Conservation (phyloP, 305 asterid species). For the Ajuga reptans region DNA sequence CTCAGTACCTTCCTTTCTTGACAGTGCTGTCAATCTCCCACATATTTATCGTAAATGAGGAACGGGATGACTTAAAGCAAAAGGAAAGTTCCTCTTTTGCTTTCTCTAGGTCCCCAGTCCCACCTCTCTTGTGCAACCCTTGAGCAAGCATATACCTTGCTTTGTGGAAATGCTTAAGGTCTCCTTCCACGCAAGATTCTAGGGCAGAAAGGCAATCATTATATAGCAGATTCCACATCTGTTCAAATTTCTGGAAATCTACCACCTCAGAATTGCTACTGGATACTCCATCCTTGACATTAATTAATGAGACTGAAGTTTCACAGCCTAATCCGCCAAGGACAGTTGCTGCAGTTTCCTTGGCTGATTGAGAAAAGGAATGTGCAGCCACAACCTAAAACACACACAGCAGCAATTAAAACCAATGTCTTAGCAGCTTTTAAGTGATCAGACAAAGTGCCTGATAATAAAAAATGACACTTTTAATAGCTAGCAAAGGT, state of each 20-base stretch:
- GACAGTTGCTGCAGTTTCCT: constrained; percentile 38
- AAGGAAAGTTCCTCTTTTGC: constrained; percentile 97
- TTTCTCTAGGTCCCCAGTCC: constrained; percentile 71
- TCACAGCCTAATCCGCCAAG: constrained; percentile 32
- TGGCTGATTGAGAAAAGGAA: constrained; percentile 59
- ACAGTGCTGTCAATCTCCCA: constrained; percentile 99
- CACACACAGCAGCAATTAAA: constrained; percentile 21
- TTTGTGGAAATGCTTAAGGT: constrained; percentile 95
- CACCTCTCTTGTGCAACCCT: constrained; percentile 77
- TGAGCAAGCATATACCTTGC: constrained; percentile 94
- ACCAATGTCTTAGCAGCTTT: constrained; percentile 17
- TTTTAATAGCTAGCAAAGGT: constrained; percentile 13
- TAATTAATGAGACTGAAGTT: constrained; percentile 39
- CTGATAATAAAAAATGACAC: constrained; percentile 13
- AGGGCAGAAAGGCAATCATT: constrained; percentile 88
- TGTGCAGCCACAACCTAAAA: constrained; percentile 71
- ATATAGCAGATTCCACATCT: constrained; percentile 76
- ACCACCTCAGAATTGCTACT: constrained; percentile 28
- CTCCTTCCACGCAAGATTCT: constrained; percentile 93
- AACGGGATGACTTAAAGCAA: constrained; percentile 93
- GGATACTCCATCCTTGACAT: constrained; percentile 35
- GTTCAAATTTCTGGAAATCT: constrained; percentile 38
- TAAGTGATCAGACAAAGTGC: constrained; percentile 13
- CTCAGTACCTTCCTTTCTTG: constrained; percentile 77
- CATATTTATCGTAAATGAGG: constrained; percentile 91